Evolutionary conservation across 208 protist genomes (phyloP).

Genomic region (Trypanosoma mega): DNA sequence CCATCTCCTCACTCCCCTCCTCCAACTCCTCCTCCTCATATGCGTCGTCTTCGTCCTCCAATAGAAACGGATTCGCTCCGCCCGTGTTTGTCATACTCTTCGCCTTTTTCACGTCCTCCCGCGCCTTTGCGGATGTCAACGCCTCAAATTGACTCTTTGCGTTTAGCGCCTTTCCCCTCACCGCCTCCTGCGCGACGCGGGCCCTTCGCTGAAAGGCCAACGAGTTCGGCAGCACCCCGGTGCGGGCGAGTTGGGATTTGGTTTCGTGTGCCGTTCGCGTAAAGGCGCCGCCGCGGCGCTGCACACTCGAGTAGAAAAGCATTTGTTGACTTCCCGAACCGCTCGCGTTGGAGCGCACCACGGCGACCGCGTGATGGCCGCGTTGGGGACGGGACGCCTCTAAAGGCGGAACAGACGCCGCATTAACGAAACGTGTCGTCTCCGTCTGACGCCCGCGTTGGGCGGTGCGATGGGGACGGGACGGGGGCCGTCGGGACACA

Average conservation of each 20-base stretch:
- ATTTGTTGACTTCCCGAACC: conserved; percentile 51
- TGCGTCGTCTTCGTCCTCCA: conserved; percentile 28
- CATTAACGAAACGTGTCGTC: conserved; percentile 24
- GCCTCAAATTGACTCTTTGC: conserved; percentile 30
- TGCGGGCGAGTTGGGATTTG: conserved; percentile 58
- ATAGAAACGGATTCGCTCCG: conserved; percentile 24
- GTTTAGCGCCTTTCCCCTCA: conserved; percentile 20
- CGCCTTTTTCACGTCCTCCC: conserved; percentile 26
- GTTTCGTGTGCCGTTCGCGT: conserved; percentile 69
- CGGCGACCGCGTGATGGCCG: conserved; percentile 65
- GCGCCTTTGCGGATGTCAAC: conserved; percentile 31
- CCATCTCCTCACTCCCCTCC: background rate
- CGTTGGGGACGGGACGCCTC: conserved; percentile 55
- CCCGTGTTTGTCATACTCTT: conserved; percentile 24
- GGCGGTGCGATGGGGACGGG: background rate
- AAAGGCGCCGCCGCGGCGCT: conserved; percentile 78
- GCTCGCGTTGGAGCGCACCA: conserved; percentile 55
- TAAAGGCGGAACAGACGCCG: conserved; percentile 56
- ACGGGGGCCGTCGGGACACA: no score
- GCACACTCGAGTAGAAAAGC: conserved; percentile 82
- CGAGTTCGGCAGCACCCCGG: conserved; percentile 41
- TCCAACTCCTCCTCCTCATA: conserved; percentile 2
- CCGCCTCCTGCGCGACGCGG: conserved; percentile 17
- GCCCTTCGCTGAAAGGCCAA: conserved; percentile 23
- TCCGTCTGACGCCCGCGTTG: background rate